Percentiles rank a stretch among this genome's conserved stretches.
Evolutionary conservation across 148 eudicot species (phyloP).

Genomic region (Silene conica): DNA sequence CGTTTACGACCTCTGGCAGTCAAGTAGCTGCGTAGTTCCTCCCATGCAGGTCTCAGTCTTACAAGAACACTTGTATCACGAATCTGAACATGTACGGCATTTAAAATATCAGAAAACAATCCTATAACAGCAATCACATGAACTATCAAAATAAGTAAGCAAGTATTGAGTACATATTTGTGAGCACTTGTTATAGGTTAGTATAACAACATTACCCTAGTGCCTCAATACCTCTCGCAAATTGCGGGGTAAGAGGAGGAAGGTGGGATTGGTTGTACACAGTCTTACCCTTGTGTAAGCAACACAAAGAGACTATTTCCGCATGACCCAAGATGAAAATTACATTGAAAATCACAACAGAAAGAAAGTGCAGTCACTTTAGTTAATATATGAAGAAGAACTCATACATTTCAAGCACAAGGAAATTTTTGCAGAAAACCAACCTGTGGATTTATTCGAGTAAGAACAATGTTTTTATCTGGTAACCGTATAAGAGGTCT

Average conservation of each 20-base stretch:
- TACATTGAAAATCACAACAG: too few relatives aligned
- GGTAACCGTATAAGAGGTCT: conserved; percentile 85
- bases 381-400: background rate
- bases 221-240: too few relatives aligned
- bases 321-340: too few relatives aligned
- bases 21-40: conserved; percentile 89
- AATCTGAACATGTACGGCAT: conserved; percentile 40
- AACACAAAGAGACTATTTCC: too few relatives aligned
- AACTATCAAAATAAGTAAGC: background rate
- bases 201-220: too few relatives aligned
- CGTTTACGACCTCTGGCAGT: conserved; percentile 98
- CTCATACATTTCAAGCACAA: background rate
- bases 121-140: background rate
- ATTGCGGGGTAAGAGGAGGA: too few relatives aligned
- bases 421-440: conserved; percentile 7
- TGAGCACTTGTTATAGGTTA: background rate
- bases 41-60: conserved; percentile 99
- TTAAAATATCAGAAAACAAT: conserved; percentile 2
- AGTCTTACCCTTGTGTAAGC: too few relatives aligned
- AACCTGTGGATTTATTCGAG: conserved; percentile 98
- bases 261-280: too few relatives aligned
- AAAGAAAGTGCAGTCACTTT: too few relatives aligned
- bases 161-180: background rate
- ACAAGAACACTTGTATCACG: conserved; percentile 99
- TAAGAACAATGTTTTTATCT: conserved; percentile 81